A percentile compares a stretch with the other conserved stretches of the same genome.
Conservation (phyloP, 208 protist genomes). For the Wallacemonas sp. region DNA sequence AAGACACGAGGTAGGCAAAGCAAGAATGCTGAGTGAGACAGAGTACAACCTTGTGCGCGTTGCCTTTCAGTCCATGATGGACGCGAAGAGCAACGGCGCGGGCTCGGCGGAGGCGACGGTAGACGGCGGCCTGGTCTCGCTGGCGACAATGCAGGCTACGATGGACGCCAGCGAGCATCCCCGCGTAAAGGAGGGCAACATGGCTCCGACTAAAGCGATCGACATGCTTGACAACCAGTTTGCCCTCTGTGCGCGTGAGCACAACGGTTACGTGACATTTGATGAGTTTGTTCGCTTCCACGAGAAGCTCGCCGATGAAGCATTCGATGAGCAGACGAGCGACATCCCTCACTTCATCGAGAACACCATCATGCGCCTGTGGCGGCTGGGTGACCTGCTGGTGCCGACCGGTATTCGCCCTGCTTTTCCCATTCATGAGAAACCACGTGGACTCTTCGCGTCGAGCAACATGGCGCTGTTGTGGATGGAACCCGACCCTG, state of each 20-base stretch:
- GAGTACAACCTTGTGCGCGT: constrained; percentile 30
- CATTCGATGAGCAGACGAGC: constrained; percentile 42
- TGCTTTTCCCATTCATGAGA: constrained; percentile 29
- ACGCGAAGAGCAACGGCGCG: not conserved
- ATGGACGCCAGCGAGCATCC: constrained; percentile 74
- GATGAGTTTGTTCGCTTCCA: constrained; percentile 83
- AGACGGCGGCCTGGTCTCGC: constrained; percentile 38
- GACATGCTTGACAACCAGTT: constrained; percentile 70
- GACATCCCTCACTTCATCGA: constrained; percentile 58
- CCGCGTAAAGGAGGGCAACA: constrained; percentile 66
- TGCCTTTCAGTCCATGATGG: constrained; percentile 57
- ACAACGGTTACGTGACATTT: constrained; percentile 61
- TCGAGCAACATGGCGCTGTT: constrained; percentile 72
- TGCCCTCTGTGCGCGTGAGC: constrained; percentile 32
- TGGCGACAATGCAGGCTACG: constrained; percentile 45
- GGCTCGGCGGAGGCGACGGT: not conserved
- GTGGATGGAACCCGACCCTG: constrained; percentile 39
- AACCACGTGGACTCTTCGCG: constrained; percentile 58
- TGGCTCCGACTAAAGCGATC: constrained; percentile 60
- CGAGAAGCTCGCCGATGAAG: constrained; percentile 73
- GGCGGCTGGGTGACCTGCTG: constrained; percentile 74
- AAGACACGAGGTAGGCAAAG: constrained; percentile 15
- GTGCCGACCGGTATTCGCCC: constrained; percentile 75
- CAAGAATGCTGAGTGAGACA: constrained; percentile 18
- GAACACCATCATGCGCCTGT: constrained; percentile 62